A percentile compares a stretch with the other conserved stretches of the same genome.
Conservation (phyloP, 345 rosid species). For the Sonneratia caseolaris region DNA sequence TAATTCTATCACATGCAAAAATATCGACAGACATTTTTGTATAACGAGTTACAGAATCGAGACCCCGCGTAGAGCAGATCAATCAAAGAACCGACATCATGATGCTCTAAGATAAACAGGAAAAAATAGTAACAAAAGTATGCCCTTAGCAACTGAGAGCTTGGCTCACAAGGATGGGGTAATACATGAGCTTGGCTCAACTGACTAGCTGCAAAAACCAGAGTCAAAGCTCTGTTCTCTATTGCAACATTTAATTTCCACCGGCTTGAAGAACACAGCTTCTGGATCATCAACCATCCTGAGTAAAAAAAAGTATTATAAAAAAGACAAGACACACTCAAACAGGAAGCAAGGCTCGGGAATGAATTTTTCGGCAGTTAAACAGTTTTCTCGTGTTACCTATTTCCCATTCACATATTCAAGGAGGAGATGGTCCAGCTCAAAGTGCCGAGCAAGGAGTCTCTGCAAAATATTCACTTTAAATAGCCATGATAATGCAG, state of each 20-base stretch:
- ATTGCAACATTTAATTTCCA: background rate
- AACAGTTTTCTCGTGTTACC: background rate
- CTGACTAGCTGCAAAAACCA: background rate
- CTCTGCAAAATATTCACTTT: slow-evolving; percentile 37
- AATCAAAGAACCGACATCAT: background rate
- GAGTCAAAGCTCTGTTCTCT: background rate
- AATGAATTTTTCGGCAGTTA: background rate
- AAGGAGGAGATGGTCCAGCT: slow-evolving; percentile 66
- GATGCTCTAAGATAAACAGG: background rate
- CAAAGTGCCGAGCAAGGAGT: slow-evolving; percentile 61
- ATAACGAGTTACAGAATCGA: background rate
- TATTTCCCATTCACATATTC: slow-evolving; percentile 60
- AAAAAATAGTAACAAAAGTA: background rate
- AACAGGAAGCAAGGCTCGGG: background rate
- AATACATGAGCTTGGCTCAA: background rate
- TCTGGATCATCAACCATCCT: background rate
- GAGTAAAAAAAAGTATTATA: background rate
- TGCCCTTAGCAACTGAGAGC: background rate
- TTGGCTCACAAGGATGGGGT: background rate
- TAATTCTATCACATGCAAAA: background rate
- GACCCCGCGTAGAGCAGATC: background rate
- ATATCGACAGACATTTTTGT: background rate
- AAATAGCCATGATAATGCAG: background rate
- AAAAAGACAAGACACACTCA: too few relatives aligned
- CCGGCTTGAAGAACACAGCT: background rate